Conservation (phyloP, 2,329 filamentous ascomycete species). For the Aspergillus pseudoterreus region DNA sequence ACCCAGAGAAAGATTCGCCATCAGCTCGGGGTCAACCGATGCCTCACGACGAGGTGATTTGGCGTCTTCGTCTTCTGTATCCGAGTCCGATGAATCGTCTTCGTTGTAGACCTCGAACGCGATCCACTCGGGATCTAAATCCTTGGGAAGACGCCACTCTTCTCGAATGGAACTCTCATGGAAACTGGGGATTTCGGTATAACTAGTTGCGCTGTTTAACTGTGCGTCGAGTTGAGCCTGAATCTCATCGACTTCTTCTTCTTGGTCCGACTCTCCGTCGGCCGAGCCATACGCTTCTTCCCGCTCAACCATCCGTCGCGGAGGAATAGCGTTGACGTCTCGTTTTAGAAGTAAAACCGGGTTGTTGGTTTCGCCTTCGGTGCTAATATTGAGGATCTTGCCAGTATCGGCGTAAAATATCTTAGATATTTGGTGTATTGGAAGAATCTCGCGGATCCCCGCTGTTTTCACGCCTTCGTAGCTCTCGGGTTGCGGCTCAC, state of each 20-base stretch:
- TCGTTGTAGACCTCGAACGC: constrained; percentile 81
- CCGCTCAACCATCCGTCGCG: constrained; percentile 56
- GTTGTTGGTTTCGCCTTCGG: constrained; percentile 64
- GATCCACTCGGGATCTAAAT: constrained; percentile 86
- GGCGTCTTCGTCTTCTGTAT: constrained; percentile 39
- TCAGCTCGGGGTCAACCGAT: constrained; percentile 42
- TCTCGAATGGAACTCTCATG: constrained; percentile 34
- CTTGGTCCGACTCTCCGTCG: constrained; percentile 23
- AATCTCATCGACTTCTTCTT: constrained; percentile 39
- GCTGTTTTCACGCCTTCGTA: constrained; percentile 61
- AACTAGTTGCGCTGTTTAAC: constrained; percentile 19
- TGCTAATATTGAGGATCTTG: constrained; percentile 79
- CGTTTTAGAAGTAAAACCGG: constrained; percentile 72
- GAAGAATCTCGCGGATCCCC: constrained; percentile 64
- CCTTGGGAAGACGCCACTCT: constrained; percentile 62
- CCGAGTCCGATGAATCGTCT: constrained; percentile 54
- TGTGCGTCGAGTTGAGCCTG: constrained; percentile 39
- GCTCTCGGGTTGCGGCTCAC: constrained; percentile 51
- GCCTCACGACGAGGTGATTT: constrained; percentile 14
- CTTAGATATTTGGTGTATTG: constrained; percentile 75
- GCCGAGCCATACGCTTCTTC: constrained; percentile 33
- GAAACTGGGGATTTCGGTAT: constrained; percentile 12
- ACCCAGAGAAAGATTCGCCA: constrained; percentile 48
- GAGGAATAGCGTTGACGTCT: constrained; percentile 61
- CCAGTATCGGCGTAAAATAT: constrained; percentile 93